Evolutionary conservation across 371 early-diverging fungal genomes (phyloP).

Genomic region (Haplosporangium sp.): DNA sequence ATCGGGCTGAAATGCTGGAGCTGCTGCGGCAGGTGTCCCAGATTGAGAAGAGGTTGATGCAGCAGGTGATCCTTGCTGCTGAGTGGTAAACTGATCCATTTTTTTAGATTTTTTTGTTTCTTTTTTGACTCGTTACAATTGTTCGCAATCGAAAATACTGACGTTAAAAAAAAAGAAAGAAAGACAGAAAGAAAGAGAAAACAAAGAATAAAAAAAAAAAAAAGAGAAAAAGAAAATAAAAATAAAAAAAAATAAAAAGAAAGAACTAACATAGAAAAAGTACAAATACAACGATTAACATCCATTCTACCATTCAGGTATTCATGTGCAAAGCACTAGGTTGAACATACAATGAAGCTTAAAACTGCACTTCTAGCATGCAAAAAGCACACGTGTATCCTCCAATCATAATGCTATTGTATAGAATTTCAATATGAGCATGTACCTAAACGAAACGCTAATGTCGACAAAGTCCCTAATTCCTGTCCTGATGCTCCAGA

Average conservation of each 20-base stretch:
- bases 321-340: neutral
- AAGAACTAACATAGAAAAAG: neutral
- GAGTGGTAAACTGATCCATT: conserved; percentile 49
- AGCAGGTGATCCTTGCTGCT: conserved; percentile 28
- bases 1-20: conserved; percentile 55
- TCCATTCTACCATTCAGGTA: neutral
- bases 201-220: neutral
- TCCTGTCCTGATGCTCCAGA: conserved; percentile 10
- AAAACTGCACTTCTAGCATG: neutral
- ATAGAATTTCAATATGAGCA: no score
- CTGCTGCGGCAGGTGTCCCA: conserved; percentile 14
- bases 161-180: conserved; percentile 3
- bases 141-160: neutral
- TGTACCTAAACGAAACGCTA: conserved; percentile 2
- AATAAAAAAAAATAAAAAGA: neutral
- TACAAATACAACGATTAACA: neutral
- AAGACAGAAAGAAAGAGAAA: neutral
- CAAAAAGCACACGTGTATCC: neutral
- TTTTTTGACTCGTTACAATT: neutral
- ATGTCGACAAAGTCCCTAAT: conserved; percentile 1
- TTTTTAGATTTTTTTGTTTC: neutral
- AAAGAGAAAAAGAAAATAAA: neutral
- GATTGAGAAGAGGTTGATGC: conserved; percentile 20
- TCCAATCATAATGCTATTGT: neutral
- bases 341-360: neutral